phyloP scores from a whole-genome alignment of 768 basidiomycete genomes.

The Leccinellum luteum region DNA sequence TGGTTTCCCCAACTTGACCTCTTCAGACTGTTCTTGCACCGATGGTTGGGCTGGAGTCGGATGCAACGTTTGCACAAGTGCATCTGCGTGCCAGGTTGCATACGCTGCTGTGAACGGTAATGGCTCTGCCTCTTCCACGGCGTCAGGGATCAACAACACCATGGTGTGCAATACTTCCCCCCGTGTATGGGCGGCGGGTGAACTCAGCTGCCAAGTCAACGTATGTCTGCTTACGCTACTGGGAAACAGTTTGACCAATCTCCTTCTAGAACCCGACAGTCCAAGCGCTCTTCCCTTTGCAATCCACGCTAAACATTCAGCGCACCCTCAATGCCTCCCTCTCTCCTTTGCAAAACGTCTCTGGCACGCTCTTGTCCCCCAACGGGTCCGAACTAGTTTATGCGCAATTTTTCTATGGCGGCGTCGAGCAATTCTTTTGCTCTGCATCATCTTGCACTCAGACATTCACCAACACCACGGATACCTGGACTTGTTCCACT shows the following conservation, averaged over 20 bases:
- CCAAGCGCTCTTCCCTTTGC: constrained; percentile 68
- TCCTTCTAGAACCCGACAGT: constrained; percentile 74
- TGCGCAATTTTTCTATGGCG: constrained; percentile 75
- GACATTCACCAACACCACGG: constrained; percentile 39
- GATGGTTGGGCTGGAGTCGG: constrained; percentile 74
- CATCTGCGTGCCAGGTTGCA: constrained; percentile 67
- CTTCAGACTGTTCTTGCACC: constrained; percentile 66
- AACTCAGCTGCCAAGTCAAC: constrained; percentile 82
- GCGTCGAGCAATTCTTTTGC: constrained; percentile 89
- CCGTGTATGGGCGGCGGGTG: constrained; percentile 71
- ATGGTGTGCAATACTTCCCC: constrained; percentile 71
- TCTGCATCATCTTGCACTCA: constrained; percentile 69
- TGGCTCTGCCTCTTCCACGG: constrained; percentile 29
- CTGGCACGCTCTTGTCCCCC: constrained; percentile 34
- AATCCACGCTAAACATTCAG: constrained; percentile 72
- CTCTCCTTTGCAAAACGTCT: constrained; percentile 50
- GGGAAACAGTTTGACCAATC: background rate
- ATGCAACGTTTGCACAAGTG: constrained; percentile 75
- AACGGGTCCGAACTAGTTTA: constrained; percentile 57
- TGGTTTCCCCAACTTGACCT: constrained; percentile 62
- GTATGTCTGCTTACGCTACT: constrained; percentile 45
- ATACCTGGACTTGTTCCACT: constrained; percentile 67
- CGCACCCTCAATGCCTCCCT: constrained; percentile 68
- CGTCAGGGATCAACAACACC: constrained; percentile 49
- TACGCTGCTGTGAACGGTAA: constrained; percentile 43